phyloP scores from a whole-genome alignment of 2,329 filamentous ascomycete species.

The Colletotrichum agaves region DNA sequence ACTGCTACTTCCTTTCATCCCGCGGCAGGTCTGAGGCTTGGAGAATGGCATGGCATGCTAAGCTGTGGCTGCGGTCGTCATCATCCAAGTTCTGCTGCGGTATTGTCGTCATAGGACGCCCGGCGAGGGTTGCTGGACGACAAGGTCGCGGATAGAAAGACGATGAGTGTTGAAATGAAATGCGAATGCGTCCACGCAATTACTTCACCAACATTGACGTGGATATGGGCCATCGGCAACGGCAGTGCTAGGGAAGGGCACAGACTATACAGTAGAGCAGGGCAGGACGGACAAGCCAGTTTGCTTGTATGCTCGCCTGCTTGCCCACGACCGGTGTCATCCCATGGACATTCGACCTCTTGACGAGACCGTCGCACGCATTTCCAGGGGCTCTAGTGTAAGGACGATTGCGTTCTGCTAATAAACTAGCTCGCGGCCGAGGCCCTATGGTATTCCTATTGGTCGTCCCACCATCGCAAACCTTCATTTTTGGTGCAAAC shows the following conservation, averaged over 20 bases:
- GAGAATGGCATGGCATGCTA: slow-evolving; percentile 5
- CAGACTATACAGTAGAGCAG: neutral
- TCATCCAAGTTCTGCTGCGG: slow-evolving; percentile 14
- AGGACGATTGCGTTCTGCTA: slow-evolving; percentile 7
- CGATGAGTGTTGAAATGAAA: slow-evolving; percentile 1
- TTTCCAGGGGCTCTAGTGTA: slow-evolving; percentile 8
- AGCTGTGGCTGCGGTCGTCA: slow-evolving; percentile 34
- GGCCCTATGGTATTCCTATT: slow-evolving; percentile 16
- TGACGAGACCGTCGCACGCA: slow-evolving; percentile 5
- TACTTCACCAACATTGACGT: neutral
- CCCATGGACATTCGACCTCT: slow-evolving; percentile 18
- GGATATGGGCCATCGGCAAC: neutral
- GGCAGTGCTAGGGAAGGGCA: slow-evolving; percentile 1
- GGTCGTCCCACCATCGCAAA: slow-evolving; percentile 28
- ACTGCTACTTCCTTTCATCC: neutral
- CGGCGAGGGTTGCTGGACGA: slow-evolving; percentile 16
- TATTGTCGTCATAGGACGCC: slow-evolving; percentile 20
- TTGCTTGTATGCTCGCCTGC: slow-evolving; percentile 8
- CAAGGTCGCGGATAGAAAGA: slow-evolving; percentile 5
- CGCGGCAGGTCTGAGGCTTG: slow-evolving; percentile 2
- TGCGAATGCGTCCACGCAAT: slow-evolving; percentile 9
- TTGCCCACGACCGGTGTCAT: slow-evolving; percentile 14
- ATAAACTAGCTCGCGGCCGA: slow-evolving; percentile 16
- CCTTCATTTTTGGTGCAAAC: slow-evolving; percentile 20
- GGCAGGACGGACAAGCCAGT: slow-evolving; percentile 7